A percentile compares a stretch with the other conserved stretches of the same genome.
Conservation (phyloP, 192 early-diverging fungal species). For the Thoreauomyces humboldtii region DNA sequence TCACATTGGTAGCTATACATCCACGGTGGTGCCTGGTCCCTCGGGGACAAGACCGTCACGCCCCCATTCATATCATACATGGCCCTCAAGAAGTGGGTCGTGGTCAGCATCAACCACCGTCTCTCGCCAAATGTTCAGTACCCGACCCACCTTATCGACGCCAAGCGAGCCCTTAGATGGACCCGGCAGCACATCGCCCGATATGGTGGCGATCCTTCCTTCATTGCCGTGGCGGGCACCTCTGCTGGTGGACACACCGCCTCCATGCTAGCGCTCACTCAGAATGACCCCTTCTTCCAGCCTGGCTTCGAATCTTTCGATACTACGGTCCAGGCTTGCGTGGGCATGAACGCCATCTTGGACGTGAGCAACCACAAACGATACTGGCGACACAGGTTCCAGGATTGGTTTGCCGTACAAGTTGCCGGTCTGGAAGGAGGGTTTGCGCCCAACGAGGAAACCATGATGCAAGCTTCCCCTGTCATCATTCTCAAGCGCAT, state of each 20-base stretch:
- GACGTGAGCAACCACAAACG: conserved; percentile 48
- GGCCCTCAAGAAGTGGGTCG: conserved; percentile 54
- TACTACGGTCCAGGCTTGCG: conserved; percentile 55
- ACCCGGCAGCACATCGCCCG: conserved; percentile 52
- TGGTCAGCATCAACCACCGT: conserved; percentile 61
- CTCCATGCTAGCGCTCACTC: conserved; percentile 50
- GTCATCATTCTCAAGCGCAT: conserved; percentile 19
- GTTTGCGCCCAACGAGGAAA: conserved; percentile 6
- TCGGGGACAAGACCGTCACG: conserved; percentile 53
- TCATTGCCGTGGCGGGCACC: conserved; percentile 57
- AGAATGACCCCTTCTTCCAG: conserved; percentile 44
- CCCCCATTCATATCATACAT: conserved; percentile 38
- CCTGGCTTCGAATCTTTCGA: conserved; percentile 60
- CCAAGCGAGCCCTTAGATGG: conserved; percentile 71
- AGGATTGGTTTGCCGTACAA: conserved; percentile 42
- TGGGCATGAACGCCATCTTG: conserved; percentile 46
- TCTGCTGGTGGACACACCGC: conserved; percentile 61
- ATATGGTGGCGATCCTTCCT: conserved; percentile 66
- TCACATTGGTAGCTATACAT: conserved; percentile 62
- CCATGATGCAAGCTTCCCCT: conserved; percentile 33
- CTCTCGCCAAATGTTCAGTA: conserved; percentile 46
- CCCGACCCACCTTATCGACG: conserved; percentile 60
- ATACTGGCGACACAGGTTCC: conserved; percentile 36
- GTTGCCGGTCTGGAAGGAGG: conserved; percentile 34
- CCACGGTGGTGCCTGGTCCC: conserved; percentile 65